phyloP scores from a whole-genome alignment of 257 asterid species.

The Galeopsis tetrahit region DNA sequence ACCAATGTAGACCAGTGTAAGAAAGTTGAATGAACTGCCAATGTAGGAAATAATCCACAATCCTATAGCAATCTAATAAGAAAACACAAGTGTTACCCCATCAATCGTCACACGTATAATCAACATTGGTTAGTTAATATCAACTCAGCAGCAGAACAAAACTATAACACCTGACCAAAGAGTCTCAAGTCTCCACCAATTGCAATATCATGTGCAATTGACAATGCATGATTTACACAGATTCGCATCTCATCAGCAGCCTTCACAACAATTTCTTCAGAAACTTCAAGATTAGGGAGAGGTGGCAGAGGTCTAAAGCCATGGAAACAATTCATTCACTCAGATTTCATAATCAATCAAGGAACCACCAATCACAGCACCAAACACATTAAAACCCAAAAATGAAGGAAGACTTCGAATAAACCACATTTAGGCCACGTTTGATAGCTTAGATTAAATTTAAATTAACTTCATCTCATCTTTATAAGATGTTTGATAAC shows the following conservation, averaged over 20 bases:
- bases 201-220: constrained; percentile 72
- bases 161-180: constrained; percentile 59
- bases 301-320: constrained; percentile 81
- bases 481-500: no score
- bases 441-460: no score
- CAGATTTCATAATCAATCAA: constrained; percentile 11
- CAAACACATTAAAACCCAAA: not conserved
- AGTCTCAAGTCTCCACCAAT: constrained; percentile 71
- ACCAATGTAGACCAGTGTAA: constrained; percentile 76
- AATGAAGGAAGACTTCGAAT: not conserved
- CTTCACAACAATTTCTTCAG: constrained; percentile 63
- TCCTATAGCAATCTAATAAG: constrained; percentile 61
- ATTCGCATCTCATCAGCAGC: constrained; percentile 69
- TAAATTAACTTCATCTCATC: no score
- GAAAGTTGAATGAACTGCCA: constrained; percentile 72
- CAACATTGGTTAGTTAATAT: constrained; percentile 8
- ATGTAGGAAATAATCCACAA: constrained; percentile 68
- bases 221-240: constrained; percentile 62
- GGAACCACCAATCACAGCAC: constrained; percentile 18
- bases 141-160: constrained; percentile 21
- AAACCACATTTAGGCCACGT: not conserved
- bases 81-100: constrained; percentile 28
- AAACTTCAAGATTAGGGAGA: constrained; percentile 68
- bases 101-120: constrained; percentile 22
- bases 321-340: constrained; percentile 22